Conservation (phyloP, 108 stramenopile species). For the Cyclotella baltica region DNA sequence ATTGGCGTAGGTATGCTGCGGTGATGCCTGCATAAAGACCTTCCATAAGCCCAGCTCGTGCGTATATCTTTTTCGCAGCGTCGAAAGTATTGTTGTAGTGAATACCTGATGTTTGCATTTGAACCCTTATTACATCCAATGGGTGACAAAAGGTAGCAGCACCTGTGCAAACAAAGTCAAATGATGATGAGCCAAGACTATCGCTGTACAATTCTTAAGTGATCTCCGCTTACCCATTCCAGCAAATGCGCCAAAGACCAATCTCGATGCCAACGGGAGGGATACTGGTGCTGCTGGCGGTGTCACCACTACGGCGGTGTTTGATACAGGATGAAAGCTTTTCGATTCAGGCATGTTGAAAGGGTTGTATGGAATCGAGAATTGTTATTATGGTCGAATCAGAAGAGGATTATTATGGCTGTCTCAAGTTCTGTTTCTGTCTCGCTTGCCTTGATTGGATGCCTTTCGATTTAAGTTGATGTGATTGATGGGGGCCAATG, state of each 20-base stretch:
- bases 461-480: no score
- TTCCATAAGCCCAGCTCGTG: constrained; percentile 31
- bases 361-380: not conserved
- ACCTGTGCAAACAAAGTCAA: not conserved
- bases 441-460: no score
- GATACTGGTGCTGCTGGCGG: not conserved
- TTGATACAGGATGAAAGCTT: constrained; percentile 5
- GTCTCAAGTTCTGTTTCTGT: no score
- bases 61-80: constrained; percentile 36
- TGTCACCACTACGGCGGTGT: no score
- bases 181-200: not conserved
- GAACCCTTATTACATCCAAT: constrained; percentile 44
- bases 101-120: constrained; percentile 45
- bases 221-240: constrained; percentile 28
- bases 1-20: constrained; percentile 50
- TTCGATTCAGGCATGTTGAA: constrained; percentile 32
- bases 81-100: constrained; percentile 39
- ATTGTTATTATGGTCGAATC: no score
- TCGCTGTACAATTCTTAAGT: not conserved
- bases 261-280: constrained; percentile 23
- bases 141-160: constrained; percentile 53
- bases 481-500: no score
- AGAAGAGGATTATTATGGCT: no score
- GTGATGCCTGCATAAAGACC: constrained; percentile 49
- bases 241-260: constrained; percentile 32